Base-by-base conservation (phyloP, 2,329 filamentous ascomycete species). In the Colletotrichum scovillei region DNA sequence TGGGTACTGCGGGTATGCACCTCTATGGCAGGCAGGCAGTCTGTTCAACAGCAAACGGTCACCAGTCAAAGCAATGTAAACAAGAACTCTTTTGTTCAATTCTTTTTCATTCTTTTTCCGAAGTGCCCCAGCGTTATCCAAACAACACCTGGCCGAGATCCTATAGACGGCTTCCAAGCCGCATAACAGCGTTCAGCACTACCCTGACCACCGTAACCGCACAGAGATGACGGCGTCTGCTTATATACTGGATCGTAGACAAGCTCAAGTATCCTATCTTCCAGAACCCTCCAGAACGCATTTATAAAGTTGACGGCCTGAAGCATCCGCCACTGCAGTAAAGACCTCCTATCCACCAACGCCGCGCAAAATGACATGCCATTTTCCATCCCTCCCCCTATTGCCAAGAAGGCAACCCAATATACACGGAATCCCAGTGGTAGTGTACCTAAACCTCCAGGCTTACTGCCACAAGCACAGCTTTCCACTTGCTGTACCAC, bases 401-500 rank as follows among this genome's bases (percentile, higher is more conserved):
- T 24, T 19, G n/a, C 26, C 5, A 14, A 24, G 4, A 24, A 49
- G 3, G 42, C 19, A 0, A 24, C 11, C 28, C 28, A 53, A 19
- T 19, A 7, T 35, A 53, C 12, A 38, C 46, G 19, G 9, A 32
- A 24, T 3, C 2, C 26, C 30, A 12, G 11, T 4, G 19, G 8
- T 49, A 6, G 2, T 16, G 16, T 3, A 46, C 22, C 28, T 19
- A 28, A n/a, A 11, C 19, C 5, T 14, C 22, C 6, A 0, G 28
- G 1, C 14, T 84, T 81, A 98, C 88, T 93, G 93, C 95, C 96
- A 99, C 46, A 99, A 84, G 81, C 94, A 97, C 30, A 98, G 82
- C 83, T 98, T 98, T 2, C 97, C 97, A 79, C 94, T 97, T 0
- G 94, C 95, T 0, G 94, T 98, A 0, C 95, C 97, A 2, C 94